A percentile compares a stretch with the other conserved stretches of the same genome.
Conservation (phyloP, 306 rosid species). For the Hylodesmum podocarpum region DNA sequence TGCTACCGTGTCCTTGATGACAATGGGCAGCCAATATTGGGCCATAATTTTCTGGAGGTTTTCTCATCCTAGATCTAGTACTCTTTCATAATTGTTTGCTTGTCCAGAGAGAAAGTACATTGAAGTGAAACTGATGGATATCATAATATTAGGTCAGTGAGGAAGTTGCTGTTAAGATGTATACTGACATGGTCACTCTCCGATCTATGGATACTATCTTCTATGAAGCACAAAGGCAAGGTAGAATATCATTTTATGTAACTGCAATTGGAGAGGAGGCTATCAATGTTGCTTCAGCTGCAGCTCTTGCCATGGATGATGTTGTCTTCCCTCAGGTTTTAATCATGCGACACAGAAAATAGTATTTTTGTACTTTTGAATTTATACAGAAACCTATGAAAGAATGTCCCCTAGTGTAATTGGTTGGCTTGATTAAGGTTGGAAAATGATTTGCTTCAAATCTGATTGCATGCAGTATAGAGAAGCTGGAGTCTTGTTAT, state of each 20-base stretch:
- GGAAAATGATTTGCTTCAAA: slow-evolving; percentile 14
- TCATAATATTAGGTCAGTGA: slow-evolving; percentile 49
- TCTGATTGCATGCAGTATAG: slow-evolving; percentile 63
- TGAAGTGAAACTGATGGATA: background rate
- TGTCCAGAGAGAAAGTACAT: background rate
- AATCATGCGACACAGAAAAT: background rate
- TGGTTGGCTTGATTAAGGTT: slow-evolving; percentile 1
- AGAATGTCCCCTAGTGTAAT: background rate
- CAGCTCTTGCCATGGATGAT: slow-evolving; percentile 72
- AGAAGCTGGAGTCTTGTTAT: slow-evolving; percentile 78
- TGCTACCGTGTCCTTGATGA: slow-evolving; percentile 86
- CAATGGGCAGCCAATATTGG: slow-evolving; percentile 47
- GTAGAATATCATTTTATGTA: slow-evolving; percentile 83
- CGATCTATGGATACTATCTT: slow-evolving; percentile 89
- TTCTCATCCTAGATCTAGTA: background rate
- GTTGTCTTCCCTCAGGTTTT: slow-evolving; percentile 86
- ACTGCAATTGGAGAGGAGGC: slow-evolving; percentile 88
- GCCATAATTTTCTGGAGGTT: slow-evolving; percentile 56
- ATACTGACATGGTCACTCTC: slow-evolving; percentile 73
- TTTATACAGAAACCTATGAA: background rate
- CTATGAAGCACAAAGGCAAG: slow-evolving; percentile 95
- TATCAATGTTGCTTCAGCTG: slow-evolving; percentile 83
- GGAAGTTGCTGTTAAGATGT: slow-evolving; percentile 71
- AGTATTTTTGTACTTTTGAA: background rate
- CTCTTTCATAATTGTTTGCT: background rate